Evolutionary conservation across 345 rosid genomes (phyloP), one percentile per base, ranked within the genome.

Genomic region (Murraya paniculata): DNA sequence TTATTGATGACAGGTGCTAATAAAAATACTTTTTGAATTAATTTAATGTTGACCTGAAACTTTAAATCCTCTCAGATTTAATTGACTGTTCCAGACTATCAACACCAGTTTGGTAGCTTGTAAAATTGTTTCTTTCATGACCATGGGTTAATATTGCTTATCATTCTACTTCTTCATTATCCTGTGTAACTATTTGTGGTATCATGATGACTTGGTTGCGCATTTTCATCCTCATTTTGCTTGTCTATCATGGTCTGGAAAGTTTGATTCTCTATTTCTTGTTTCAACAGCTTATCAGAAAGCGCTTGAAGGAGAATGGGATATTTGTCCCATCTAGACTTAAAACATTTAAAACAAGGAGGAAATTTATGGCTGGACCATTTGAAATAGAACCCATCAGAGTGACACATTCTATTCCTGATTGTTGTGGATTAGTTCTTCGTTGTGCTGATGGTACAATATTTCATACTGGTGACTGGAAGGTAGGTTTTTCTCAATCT

Each of bases 381-480:
- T 96, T 96, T 86, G 99, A 96, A 83, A 81, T 96, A 84, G 99
- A 96, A 86, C 98, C 99, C 38, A 84, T 96, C 75, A 91, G 90
- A 30, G 99, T 96, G 73, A 96, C 99, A 6, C 99, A 96, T 84
- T 96, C 98, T 62, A 96, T 96, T 86, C 99, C 99, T 81, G 99
- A 96, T 87, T 96, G 99, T 85, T 91, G 93, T 80, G 98, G 99
- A 55, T 85, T 96, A 75, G 92, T 96, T 77, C 97, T 96, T 76
- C 99, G 99, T 19, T 96, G 98, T 38, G 85, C 91, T 88, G 98
- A 96, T 91, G 99, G 99, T 83, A 94, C 91, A 76, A 92, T 96
- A 86, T 92, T 94, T 82, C 99, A 96, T 81, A 96, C 99, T 30
- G 99, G 98, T 76, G 99, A 96, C 84, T 96, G 99, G 99, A 96